Base-by-base conservation (phyloP, 1,139 yeast genomes). In the Lodderomyces margitis region DNA sequence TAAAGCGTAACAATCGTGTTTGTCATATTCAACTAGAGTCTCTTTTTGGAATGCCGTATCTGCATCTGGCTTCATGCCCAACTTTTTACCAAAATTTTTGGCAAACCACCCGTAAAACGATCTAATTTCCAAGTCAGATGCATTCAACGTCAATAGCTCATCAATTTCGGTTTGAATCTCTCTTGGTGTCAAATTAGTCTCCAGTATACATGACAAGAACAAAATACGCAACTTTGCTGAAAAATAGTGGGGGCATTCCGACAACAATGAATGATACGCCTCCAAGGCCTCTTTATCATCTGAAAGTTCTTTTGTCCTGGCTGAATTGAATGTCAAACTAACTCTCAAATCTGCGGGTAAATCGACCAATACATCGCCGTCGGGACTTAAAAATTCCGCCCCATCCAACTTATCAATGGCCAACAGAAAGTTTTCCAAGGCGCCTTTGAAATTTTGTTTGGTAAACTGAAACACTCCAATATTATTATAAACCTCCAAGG, bases 91-190 rank as follows among this genome's bases (percentile, higher is more conserved):
- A 48, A 74, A 78, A 41, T 78, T 76, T 48, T 78, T 76, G 48
- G 88, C 68, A 58, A 81, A 87, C 97, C 98, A 94, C 27, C 96
- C 95, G 61, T 85, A 87, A 51, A 92, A 83, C 0, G 98, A 87
- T 47, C 99, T 80, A 2, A 87, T 81, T 58, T 91, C 96, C 47
- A 88, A 66, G 56, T 88, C 79, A 14, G 81, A 76, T 2, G 80
- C 75, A 50, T 80, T 74, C 27, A 72, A 62, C 3, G 66, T 62
- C 43, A 89, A 62, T 7, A 92, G 62, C 4, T 66, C 58, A 40
- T 77, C 75, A 45, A 87, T 69, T 44, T 81, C 83, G 3, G 65
- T 54, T 32, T 72, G 74, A 12, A 80, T 63, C 48, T 77, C 77
- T 40, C 66, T 73, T 33, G 72, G 67, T 25, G 69, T 56, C 9